A percentile compares a stretch with the other conserved stretches of the same genome.
phyloP scores from a whole-genome alignment of 129 eudicot genomes.

The Flaveria bidentis region DNA sequence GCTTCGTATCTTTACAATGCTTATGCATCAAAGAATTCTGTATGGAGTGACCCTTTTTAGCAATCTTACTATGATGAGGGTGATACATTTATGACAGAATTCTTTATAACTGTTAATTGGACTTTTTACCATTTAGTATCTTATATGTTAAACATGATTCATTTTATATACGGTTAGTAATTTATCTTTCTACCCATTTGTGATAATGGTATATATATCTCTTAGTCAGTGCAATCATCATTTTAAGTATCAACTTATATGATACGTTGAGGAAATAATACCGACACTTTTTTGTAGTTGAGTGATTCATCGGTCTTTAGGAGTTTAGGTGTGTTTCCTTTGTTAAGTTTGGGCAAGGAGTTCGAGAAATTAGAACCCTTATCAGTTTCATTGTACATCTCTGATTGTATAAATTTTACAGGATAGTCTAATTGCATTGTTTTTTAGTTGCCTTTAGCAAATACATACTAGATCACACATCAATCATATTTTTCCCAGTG shows the following conservation, averaged over 20 bases:
- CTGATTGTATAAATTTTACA: not conserved
- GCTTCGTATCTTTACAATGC: not conserved
- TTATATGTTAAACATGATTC: not conserved
- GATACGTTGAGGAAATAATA: not conserved
- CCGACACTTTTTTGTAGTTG: not conserved
- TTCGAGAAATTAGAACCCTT: not conserved
- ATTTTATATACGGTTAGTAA: not conserved
- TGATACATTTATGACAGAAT: not conserved
- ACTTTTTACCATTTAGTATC: not conserved
- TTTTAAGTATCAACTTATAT: not conserved
- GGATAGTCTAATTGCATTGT: not conserved
- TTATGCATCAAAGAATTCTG: too few relatives aligned
- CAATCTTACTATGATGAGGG: not conserved
- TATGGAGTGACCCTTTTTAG: not conserved
- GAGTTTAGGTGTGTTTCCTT: not conserved
- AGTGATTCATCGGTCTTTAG: not conserved
- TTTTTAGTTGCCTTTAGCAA: not conserved
- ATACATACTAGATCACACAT: not conserved
- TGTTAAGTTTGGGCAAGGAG: not conserved
- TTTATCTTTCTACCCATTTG: slow-evolving; percentile 4
- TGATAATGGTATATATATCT: not conserved
- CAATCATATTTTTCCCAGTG: not conserved
- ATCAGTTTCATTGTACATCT: not conserved
- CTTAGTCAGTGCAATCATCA: not conserved
- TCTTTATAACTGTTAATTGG: not conserved